Percentiles rank a stretch among this genome's conserved stretches.
phyloP scores from a whole-genome alignment of 2,329 filamentous ascomycete species.

The Scorias spongiosa region DNA sequence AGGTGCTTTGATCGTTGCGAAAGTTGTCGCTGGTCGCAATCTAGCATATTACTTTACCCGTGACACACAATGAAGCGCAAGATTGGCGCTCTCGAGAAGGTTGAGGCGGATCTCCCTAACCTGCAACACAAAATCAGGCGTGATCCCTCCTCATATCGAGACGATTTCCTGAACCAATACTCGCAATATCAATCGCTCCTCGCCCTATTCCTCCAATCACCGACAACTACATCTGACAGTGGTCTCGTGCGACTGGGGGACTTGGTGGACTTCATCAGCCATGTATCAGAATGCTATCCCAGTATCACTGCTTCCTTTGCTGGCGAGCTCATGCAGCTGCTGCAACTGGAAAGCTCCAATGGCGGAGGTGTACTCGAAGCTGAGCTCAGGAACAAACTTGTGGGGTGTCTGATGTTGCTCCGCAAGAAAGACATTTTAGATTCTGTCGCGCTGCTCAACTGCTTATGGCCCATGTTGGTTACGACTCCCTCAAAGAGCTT shows the following conservation, averaged over 20 bases:
- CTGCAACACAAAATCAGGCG: conserved; percentile 82
- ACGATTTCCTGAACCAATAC: conserved; percentile 79
- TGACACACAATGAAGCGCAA: conserved; percentile 65
- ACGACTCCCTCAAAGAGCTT: conserved; percentile 85
- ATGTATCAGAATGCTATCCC: conserved; percentile 87
- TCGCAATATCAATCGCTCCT: conserved; percentile 82
- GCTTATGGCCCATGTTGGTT: conserved; percentile 85
- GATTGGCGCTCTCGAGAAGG: conserved; percentile 83
- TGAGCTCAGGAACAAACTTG: conserved; percentile 85
- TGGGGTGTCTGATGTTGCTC: conserved; percentile 74
- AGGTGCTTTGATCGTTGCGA: too few species aligned
- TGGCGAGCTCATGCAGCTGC: conserved; percentile 63
- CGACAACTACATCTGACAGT: conserved; percentile 59
- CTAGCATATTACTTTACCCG: neutral
- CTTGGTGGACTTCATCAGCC: conserved; percentile 82
- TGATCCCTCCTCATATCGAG: conserved; percentile 78
- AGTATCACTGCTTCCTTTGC: conserved; percentile 64
- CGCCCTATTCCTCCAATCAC: conserved; percentile 79
- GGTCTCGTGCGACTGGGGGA: conserved; percentile 77
- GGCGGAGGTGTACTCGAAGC: conserved; percentile 61
- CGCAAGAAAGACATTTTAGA: conserved; percentile 86
- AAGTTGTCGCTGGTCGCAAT: too few species aligned
- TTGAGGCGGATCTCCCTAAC: conserved; percentile 80
- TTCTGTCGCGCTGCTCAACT: conserved; percentile 68
- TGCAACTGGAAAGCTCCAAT: conserved; percentile 46